These are phyloP conservation scores for Thielaviopsis cerberus DNA, from an alignment of 2,329 filamentous ascomycete species.

Conservation along the genomic window DNA sequence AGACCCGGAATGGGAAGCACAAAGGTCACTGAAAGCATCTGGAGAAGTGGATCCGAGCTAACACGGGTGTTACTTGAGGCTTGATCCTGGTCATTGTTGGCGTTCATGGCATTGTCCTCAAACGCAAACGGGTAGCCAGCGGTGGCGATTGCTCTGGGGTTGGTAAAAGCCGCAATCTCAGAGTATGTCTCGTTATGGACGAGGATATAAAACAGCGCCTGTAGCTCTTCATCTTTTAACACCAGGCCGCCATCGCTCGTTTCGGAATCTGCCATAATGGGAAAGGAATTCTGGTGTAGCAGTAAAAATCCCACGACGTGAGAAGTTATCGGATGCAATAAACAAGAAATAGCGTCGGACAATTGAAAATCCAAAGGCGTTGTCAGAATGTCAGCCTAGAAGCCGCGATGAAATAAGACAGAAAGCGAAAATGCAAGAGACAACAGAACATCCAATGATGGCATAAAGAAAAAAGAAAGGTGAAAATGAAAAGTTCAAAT, in stretches of 20 bases:
- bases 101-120: slow-evolving; percentile 15
- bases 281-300: neutral
- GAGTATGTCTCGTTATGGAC: slow-evolving; percentile 40
- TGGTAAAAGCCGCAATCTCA: slow-evolving; percentile 56
- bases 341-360: neutral
- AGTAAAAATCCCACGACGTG: neutral
- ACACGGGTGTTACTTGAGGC: slow-evolving; percentile 21
- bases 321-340: neutral
- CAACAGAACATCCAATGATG: neutral
- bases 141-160: slow-evolving; percentile 39
- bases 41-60: slow-evolving; percentile 36
- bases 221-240: slow-evolving; percentile 24
- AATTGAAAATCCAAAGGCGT: neutral
- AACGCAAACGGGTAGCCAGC: slow-evolving; percentile 52
- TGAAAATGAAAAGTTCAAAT: neutral
- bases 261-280: neutral
- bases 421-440: neutral
- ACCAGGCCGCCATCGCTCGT: neutral
- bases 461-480: neutral
- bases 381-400: neutral
- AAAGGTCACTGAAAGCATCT: slow-evolving; percentile 39
- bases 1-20: slow-evolving; percentile 48
- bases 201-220: slow-evolving; percentile 40
- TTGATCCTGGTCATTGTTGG: slow-evolving; percentile 12
- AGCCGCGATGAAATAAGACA: neutral